Evolutionary conservation across 495 filamentous ascomycete species (phyloP), one percentile per base, ranked within the genome.

Genomic region (Hypoxylon subgilvum): DNA sequence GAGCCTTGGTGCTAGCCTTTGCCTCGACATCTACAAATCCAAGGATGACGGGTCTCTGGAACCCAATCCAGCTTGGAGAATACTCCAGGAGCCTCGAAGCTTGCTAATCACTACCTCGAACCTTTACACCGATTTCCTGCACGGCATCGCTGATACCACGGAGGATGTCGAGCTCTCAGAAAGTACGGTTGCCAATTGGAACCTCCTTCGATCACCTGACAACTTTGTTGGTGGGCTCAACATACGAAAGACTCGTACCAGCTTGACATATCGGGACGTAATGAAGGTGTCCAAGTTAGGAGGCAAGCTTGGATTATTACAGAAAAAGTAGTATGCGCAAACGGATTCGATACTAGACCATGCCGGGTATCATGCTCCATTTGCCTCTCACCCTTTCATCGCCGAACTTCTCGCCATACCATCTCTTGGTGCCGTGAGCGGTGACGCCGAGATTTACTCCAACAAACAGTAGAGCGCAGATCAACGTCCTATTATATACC

Each of bases 261-360:
- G 93, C 71, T 76, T 97, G 59, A 98, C 94, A 6, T 97, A 91
- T 79, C 83, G 95, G 47, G 94, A 97, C 74, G 95, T 97, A 35
- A 74, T 91, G 51, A 93, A 88, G 69, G 91, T 96, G 38, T 87
- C 86, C 3, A 90, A 87, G 47, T 68, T 95, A 30, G 88, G 88
- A 19, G 83, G 78, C 70, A 86, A 82, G 52, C 70, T 89, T 51
- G 85, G 81, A 42, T 76, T 86, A 12, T 69, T 90, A 51, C 76
- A 73, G 49, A 74, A 52, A 51, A 69, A 72, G 46, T 73, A 63
- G 71, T 69, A 54, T 61, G 38, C 45, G 6, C 31, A 27, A 21
- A 12, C 28, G 5, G 18, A 14, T 17, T 52, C 14, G 32, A 25
- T 14, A 39, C 75, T 71, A 92, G 68, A 85, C 96, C 28, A 96